Evolutionary conservation across 352 stramenopile species (phyloP).

Genomic region (Blastocystis sp.): DNA sequence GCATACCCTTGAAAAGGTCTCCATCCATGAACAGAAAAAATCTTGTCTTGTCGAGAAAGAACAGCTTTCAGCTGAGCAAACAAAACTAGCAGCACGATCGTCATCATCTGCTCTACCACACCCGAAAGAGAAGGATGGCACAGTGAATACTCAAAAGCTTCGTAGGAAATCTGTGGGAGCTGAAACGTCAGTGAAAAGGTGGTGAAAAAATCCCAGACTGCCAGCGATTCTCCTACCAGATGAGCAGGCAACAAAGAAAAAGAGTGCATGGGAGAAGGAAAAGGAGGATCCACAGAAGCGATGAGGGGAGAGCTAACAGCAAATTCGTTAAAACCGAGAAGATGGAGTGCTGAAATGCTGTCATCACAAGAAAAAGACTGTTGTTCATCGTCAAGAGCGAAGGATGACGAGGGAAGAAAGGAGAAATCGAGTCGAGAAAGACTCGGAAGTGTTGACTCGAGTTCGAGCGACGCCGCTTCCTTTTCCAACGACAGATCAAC

Average conservation of each 20-base stretch:
- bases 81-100: not conserved
- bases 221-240: not conserved
- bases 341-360: no score
- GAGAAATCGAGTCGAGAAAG: no score
- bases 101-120: not conserved
- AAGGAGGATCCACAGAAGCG: not conserved
- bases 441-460: no score
- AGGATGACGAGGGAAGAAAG: no score
- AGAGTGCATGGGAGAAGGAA: not conserved
- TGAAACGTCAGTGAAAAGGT: not conserved
- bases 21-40: not conserved
- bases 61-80: slow-evolving; percentile 39
- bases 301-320: not conserved
- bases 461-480: no score
- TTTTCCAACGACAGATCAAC: no score
- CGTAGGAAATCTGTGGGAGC: not conserved
- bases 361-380: no score
- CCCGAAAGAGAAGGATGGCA: not conserved
- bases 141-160: not conserved
- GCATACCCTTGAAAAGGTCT: slow-evolving; percentile 5
- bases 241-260: slow-evolving; percentile 8
- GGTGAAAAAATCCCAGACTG: slow-evolving; percentile 22
- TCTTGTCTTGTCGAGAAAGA: not conserved
- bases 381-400: no score
- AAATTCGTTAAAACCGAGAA: not conserved